Base-by-base conservation (phyloP, 225 moss, liverwort and hornwort genomes). In the Marchantia polymorpha region DNA sequence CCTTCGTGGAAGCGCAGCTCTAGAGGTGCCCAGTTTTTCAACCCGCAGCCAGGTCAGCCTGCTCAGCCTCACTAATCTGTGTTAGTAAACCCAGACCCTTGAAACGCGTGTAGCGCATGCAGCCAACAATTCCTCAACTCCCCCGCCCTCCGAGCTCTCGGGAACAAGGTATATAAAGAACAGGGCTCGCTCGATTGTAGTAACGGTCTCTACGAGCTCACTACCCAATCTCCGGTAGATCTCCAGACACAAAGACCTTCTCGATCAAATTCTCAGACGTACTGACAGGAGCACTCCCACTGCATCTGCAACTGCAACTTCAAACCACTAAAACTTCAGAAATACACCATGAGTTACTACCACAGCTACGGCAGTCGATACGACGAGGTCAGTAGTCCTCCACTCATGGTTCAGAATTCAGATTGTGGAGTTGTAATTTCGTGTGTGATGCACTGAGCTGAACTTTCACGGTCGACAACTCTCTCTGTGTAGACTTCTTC, bases 21-120 rank as follows among this genome's bases (percentile, higher is more conserved):
- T 65, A 11, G 20, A 10, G 12, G 26, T 8, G 73, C 53, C 52
- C 9, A 52, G n/a, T 25, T 73, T 54, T 53, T 73, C 73, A 73
- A 73, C 73, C 27, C 6, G 8, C 17, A 22, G 70, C n/a, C 9
- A 12, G 19, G 52, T 29, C 73, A 52, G 0, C 7, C 27, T 12
- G 12, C 67, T 47, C 73, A 29, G 29, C 52, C 16, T 6, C 25
- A 50, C 0, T 46, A 10, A 69, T 0, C 47, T 20, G 20, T 47
- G 30, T 14, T 30, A 48, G 8, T 8, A 29, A 29, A 3, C 29
- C 1, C 9, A 2, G 16, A 23, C 52, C 53, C 11, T 54, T 7
- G 73, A 73, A 26, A 9, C 53, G 73, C 72, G 53, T 73, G 73
- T 54, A 52, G 12, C 26, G 22, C 73, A 73, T 73, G 73, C 73